Percentiles rank a stretch among this genome's conserved stretches.
Evolutionary conservation across 305 asterid species (phyloP).

Genomic region (Withania somnifera): DNA sequence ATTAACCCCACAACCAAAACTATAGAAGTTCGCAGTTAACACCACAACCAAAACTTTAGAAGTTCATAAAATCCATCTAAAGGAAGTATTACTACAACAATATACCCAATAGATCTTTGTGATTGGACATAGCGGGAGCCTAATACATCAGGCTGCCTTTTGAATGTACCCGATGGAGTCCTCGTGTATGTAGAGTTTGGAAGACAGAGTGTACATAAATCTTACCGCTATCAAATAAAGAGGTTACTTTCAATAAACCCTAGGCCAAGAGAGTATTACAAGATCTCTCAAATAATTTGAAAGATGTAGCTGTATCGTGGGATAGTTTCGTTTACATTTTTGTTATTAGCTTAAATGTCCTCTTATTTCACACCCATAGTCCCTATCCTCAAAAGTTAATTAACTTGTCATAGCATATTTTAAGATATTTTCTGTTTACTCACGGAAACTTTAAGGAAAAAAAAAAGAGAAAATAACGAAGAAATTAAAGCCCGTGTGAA

Average conservation of each 20-base stretch:
- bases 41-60: not conserved
- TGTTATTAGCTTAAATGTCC: too few relatives aligned
- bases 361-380: too few relatives aligned
- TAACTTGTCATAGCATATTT: not conserved
- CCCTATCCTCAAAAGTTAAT: not conserved
- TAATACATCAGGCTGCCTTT: too few relatives aligned
- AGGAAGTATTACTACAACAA: not conserved
- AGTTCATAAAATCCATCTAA: not conserved
- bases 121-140: too few relatives aligned
- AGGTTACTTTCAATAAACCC: too few relatives aligned
- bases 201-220: too few relatives aligned
- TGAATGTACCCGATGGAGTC: too few relatives aligned
- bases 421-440: not conserved
- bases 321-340: not conserved
- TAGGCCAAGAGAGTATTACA: not conserved
- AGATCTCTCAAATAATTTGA: not conserved
- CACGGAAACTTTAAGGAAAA: not conserved
- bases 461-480: not conserved
- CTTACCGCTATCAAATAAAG: too few relatives aligned
- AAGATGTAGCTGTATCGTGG: not conserved
- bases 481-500: not conserved
- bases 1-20: not conserved
- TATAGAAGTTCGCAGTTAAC: too few relatives aligned
- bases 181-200: too few relatives aligned
- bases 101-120: too few relatives aligned